phyloP scores from a whole-genome alignment of 352 stramenopile genomes.

The Globisporangium orthogonon region DNA sequence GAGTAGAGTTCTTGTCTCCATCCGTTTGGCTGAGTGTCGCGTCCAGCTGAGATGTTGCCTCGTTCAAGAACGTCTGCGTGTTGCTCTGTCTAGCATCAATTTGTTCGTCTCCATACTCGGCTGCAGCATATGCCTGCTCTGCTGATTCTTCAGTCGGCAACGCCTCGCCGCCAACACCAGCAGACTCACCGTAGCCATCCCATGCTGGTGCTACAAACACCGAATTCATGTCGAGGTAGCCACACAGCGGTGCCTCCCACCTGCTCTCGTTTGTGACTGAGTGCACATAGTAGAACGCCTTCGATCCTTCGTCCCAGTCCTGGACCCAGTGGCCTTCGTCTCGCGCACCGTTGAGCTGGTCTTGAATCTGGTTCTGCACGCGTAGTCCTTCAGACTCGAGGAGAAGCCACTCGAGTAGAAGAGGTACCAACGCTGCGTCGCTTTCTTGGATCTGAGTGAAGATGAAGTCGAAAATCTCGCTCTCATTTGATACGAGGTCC shows the following conservation, averaged over 20 bases:
- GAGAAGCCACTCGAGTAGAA: conserved; percentile 73
- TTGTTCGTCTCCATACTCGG: neutral
- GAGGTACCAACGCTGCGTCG: conserved; percentile 45
- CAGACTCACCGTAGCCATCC: conserved; percentile 6
- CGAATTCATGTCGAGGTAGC: conserved; percentile 59
- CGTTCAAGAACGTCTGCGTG: conserved; percentile 7
- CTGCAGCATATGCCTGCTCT: neutral
- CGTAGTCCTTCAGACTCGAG: conserved; percentile 63
- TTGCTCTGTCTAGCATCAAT: neutral
- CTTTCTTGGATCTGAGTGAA: conserved; percentile 50
- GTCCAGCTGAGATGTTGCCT: conserved; percentile 28
- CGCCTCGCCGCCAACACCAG: neutral
- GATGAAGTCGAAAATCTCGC: conserved; percentile 58
- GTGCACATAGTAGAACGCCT: conserved; percentile 65
- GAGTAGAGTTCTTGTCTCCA: conserved; percentile 5
- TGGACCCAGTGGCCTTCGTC: conserved; percentile 57
- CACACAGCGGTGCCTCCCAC: conserved; percentile 50
- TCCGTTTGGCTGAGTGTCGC: conserved; percentile 14
- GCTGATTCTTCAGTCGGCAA: neutral
- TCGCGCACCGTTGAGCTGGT: conserved; percentile 30
- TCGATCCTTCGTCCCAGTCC: conserved; percentile 50
- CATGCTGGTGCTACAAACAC: conserved; percentile 31
- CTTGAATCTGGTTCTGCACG: conserved; percentile 61
- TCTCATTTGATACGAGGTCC: conserved; percentile 60
- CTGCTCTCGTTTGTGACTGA: conserved; percentile 44